Evolutionary conservation across 2,329 filamentous ascomycete species (phyloP), one percentile per base, ranked within the genome.

Genomic region (Monilinia fructigena): DNA sequence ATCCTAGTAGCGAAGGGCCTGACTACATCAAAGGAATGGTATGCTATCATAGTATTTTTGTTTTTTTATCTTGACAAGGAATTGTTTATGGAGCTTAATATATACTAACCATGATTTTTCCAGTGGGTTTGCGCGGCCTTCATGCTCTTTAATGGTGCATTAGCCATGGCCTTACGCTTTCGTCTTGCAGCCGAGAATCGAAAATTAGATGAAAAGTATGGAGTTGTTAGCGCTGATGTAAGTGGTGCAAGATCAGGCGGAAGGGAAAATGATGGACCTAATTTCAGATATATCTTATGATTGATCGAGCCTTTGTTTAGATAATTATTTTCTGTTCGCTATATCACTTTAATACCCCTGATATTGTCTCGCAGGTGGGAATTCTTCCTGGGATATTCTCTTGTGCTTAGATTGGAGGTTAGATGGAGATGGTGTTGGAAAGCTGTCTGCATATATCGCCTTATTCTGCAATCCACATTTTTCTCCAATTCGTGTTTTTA

Each of bases 121-220:
- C 4, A 60, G 76, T 80, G 80, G 65, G 82, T 88, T 4, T 89
- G 87, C 70, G 83, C 87, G 0, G 82, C 79, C 0, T 85, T 90
- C 53, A 89, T 87, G 76, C 75, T 89, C 10, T 78, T 89, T 55
- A 87, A 86, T 0, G 83, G 80, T 0, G 68, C 82, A 0, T 74
- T 90, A 10, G 86, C 86, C 0, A 70, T 87, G 0, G 65, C 78
- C 1, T 74, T 89, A 47, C 80, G 87, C 4, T 77, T 79, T 14
- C 76, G 88, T 31, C 78, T 90, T n/a, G 79, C 79, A 20, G 82
- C 80, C 75, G 84, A 90, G 77, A 91, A 91, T 69, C 80, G 77
- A 73, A 83, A 83, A 70, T 76, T 90, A 4, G 87, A 86, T 61
- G 74, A 76, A 68, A 80, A 81, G 65, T 72, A 73, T 63, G 70